Conservation (phyloP, 805 yeast genomes). For the Candida yuanshanica region DNA sequence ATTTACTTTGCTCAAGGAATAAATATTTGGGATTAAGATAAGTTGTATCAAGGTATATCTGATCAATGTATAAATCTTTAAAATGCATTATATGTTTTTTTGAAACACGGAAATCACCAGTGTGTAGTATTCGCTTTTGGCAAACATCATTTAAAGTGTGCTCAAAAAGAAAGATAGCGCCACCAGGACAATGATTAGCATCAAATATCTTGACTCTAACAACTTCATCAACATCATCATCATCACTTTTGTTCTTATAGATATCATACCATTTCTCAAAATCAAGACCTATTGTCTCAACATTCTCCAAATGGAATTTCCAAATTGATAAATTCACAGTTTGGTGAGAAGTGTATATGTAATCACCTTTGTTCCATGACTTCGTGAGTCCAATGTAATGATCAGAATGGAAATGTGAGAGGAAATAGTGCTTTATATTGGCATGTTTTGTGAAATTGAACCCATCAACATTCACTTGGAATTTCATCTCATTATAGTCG, state of each 20-base stretch:
- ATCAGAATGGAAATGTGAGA: conserved; percentile 89
- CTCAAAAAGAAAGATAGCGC: conserved; percentile 73
- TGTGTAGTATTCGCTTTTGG: conserved; percentile 51
- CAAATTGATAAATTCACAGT: conserved; percentile 60
- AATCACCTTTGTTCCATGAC: conserved; percentile 61
- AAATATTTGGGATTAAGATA: conserved; percentile 69
- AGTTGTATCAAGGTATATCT: conserved; percentile 84
- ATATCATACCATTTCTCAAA: background rate
- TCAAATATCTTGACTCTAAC: conserved; percentile 58
- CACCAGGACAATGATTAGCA: conserved; percentile 98
- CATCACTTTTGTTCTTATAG: background rate
- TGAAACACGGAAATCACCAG: conserved; percentile 89
- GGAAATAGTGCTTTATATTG: conserved; percentile 46
- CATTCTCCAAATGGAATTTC: conserved; percentile 31
- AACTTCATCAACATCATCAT: conserved; percentile 24
- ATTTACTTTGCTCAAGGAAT: conserved; percentile 73
- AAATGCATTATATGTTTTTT: conserved; percentile 29
- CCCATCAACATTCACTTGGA: conserved; percentile 61
- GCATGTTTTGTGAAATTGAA: conserved; percentile 39
- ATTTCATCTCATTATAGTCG: background rate
- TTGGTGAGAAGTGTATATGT: conserved; percentile 64
- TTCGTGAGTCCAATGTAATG: conserved; percentile 86
- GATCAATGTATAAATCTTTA: conserved; percentile 36
- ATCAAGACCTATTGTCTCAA: background rate
- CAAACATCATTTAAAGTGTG: conserved; percentile 26